Base-by-base conservation (phyloP, 495 filamentous ascomycete genomes). In the Aspergillus funiculosus region DNA sequence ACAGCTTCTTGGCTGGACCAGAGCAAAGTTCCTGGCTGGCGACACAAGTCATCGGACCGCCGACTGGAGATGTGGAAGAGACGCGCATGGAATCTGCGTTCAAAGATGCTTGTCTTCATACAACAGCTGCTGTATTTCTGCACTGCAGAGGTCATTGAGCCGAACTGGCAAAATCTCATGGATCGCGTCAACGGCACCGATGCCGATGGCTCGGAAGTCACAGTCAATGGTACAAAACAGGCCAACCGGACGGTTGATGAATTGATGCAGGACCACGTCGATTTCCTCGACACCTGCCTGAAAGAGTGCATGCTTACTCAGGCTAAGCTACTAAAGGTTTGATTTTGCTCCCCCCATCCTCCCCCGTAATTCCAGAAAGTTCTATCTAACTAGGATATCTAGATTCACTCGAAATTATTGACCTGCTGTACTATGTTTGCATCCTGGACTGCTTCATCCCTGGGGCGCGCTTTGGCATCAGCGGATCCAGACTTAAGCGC, bases 231-330 rank as follows among this genome's bases (percentile, higher is more conserved):
- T 6, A 67, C 66, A 5, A 67, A 68, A 40, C 66, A 79, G 60
- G 73, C 70, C 32, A 87, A 86, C 47, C 75, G 89, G 28, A 98
- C 92, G 0, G 94, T 98, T 11, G 92, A 98, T 54, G 88, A 96
- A 61, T 68, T 98, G 57, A 98, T 98, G 92, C 89, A 97, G 64
- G 91, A 97, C 62, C 92, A 98, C 72, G 90, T 98, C 22, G 92
- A 97, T 66, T 97, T 97, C 62, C 64, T 98, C 43, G 92, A 96
- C 57, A 96, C 91, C 9, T 98, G 92, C 63, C 69, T 98, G 43
- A 97, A 97, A 68, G 92, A 96, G 68, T 96, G 94, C 72, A 96
- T 96, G 91, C 75, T 98, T 25, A 97, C 94, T 8, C 95, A 98
- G 60, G 85, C 85, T 41, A 95, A 94, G 64, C 67, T 98, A 6